A percentile compares a stretch with the other conserved stretches of the same genome.
Conservation (phyloP, 2,329 filamentous ascomycete species). For the Alternaria metachromatica region DNA sequence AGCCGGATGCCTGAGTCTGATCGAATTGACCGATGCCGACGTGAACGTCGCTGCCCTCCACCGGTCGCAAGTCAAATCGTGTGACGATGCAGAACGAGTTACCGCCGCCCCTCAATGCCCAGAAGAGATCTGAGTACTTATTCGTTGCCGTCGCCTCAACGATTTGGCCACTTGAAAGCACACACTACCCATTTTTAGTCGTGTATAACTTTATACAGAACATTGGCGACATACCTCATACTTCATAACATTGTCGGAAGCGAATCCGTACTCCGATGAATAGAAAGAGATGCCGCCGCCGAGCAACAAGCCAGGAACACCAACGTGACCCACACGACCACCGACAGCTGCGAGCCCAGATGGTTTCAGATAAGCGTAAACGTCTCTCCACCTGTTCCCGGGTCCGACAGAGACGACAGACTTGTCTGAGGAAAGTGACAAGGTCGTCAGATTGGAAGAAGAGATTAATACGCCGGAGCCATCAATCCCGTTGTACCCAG, state of each 20-base stretch:
- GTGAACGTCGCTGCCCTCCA: constrained; percentile 13
- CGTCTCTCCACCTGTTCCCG: constrained; percentile 40
- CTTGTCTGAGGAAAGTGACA: constrained; percentile 32
- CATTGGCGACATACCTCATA: constrained; percentile 12
- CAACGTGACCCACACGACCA: constrained; percentile 38
- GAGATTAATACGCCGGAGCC: constrained; percentile 24
- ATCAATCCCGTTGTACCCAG: constrained; percentile 23
- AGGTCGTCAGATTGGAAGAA: constrained; percentile 23
- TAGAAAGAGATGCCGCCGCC: constrained; percentile 34
- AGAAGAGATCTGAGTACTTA: constrained; percentile 40
- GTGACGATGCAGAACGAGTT: constrained; percentile 34
- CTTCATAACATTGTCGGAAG: constrained; percentile 32
- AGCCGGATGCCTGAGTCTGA: constrained; percentile 16
- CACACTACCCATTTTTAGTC: constrained; percentile 18
- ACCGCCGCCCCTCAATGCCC: constrained; percentile 39
- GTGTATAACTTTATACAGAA: neutral
- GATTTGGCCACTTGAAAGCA: constrained; percentile 34
- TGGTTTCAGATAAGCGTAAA: constrained; percentile 33
- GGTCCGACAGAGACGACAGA: constrained; percentile 33
- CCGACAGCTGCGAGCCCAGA: constrained; percentile 33
- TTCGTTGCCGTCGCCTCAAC: constrained; percentile 26
- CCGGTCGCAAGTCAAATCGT: constrained; percentile 21
- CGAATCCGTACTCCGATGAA: constrained; percentile 25
- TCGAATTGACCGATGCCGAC: constrained; percentile 23
- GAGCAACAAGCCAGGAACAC: constrained; percentile 38